Percentiles rank a stretch among this genome's conserved stretches.
These are phyloP conservation scores for Morella rubra DNA, from an alignment of 306 rosid genomes.

Conservation along the genomic window DNA sequence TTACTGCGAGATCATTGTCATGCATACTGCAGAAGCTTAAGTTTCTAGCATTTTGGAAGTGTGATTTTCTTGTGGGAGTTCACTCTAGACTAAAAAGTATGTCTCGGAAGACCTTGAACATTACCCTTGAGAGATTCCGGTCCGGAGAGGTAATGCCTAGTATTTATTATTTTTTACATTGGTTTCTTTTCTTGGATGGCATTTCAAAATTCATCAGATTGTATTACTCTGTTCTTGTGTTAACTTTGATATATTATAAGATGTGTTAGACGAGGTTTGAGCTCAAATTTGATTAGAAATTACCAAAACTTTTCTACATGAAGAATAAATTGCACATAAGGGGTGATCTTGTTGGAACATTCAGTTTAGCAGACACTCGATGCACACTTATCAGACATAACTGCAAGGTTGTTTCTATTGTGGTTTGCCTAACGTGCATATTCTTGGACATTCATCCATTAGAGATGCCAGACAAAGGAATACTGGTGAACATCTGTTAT, in stretches of 20 bases:
- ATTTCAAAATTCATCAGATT: background rate
- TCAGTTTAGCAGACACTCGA: background rate
- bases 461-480: background rate
- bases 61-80: slow-evolving; percentile 81
- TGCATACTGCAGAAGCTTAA: slow-evolving; percentile 59
- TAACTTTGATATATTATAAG: background rate
- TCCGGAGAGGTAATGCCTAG: slow-evolving; percentile 65
- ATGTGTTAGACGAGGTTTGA: background rate
- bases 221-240: background rate
- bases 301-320: background rate
- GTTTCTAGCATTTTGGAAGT: slow-evolving; percentile 68
- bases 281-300: background rate
- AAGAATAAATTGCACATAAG: background rate
- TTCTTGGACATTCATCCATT: background rate
- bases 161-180: slow-evolving; percentile 7
- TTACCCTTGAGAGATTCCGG: slow-evolving; percentile 73
- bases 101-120: slow-evolving; percentile 69
- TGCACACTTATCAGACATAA: background rate
- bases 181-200: background rate
- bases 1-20: slow-evolving; percentile 81
- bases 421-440: background rate
- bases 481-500: background rate
- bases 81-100: slow-evolving; percentile 72
- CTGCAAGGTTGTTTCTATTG: background rate
- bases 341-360: background rate